phyloP scores from a whole-genome alignment of 768 basidiomycete species.

The Tylopilus plumbeoviolaceoides region DNA sequence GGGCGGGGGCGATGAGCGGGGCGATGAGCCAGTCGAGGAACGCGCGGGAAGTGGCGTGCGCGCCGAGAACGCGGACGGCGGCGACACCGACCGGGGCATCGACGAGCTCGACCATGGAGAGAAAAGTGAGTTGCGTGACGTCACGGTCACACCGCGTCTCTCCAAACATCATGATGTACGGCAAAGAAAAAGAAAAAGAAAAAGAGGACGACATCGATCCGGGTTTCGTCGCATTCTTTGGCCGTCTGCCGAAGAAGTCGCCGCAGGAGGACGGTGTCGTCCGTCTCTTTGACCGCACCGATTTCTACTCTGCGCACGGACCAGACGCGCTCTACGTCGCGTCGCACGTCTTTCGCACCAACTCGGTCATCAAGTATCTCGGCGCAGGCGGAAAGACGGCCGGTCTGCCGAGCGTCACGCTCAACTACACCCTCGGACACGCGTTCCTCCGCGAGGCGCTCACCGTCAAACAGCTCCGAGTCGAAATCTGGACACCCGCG shows the following conservation, averaged over 20 bases:
- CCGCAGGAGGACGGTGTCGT: constrained; percentile 74
- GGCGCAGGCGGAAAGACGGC: constrained; percentile 57
- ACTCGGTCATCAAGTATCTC: constrained; percentile 89
- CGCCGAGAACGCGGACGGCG: constrained; percentile 79
- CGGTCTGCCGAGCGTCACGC: constrained; percentile 71
- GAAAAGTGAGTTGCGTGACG: constrained; percentile 5
- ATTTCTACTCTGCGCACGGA: constrained; percentile 88
- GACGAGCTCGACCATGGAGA: constrained; percentile 32
- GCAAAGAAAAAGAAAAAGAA: constrained; percentile 63
- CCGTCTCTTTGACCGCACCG: constrained; percentile 80
- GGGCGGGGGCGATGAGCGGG: constrained; percentile 46
- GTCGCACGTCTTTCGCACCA: constrained; percentile 77
- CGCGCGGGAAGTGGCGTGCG: constrained; percentile 63
- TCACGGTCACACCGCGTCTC: constrained; percentile 24
- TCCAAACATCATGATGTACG: constrained; percentile 63
- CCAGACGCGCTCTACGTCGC: constrained; percentile 87
- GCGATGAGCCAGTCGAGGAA: constrained; percentile 80
- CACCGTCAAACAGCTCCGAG: constrained; percentile 82
- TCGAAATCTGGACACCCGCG: constrained; percentile 87
- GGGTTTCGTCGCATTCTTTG: constrained; percentile 74
- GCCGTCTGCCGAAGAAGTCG: constrained; percentile 57
- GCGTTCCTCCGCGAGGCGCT: constrained; percentile 83
- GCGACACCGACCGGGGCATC: constrained; percentile 64
- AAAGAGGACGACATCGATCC: constrained; percentile 54
- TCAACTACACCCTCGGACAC: constrained; percentile 75